Base-by-base conservation (phyloP, 1,284 basidiomycete species). In the Cutaneotrichosporon arboriforme region DNA sequence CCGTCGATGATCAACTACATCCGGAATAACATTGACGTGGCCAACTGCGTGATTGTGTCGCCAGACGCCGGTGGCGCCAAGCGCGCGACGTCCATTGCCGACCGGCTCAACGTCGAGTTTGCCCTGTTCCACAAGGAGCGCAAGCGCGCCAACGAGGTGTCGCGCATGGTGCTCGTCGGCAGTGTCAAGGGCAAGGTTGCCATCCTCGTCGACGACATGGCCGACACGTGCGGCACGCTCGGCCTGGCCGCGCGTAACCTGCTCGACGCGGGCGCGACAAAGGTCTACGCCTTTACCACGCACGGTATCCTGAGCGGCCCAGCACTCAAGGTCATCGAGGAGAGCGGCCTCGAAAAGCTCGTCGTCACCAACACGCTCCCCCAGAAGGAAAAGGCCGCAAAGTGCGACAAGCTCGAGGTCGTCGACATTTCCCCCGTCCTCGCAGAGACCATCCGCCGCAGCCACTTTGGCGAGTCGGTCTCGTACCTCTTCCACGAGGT, bases 141-240 rank as follows among this genome's bases (percentile, higher is more conserved):
- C 56, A 98, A 97, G 78, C 97, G 96, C 81, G 96, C 94, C 37
- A 98, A 97, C 77, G 91, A 97, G 68, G 94, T 99, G 18, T 97
- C 93, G 48, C 86, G 96, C 55, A 99, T 99, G 96, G 85, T 98
- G 44, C 84, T 99, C 48, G 96, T 99, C 55, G 96, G 96, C 5
- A 84, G 88, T 66, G 93, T 94, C 60, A 84, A 84, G 67, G 91
- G 86, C 74, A 98, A 98, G 78, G 82, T 87, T 40, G 96, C 94
- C 52, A 90, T 99, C 59, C 81, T 99, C n/a, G 93, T 98, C 48
- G 96, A 98, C 80, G 96, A 99, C 78, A 99, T 99, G 96, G 92
- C 96, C 48, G 96, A 99, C 76, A 98, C 96, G 39, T 99, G 96
- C 71, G 96, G 96, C 40, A 99, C 96, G 54, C 82, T 99, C 51